These are phyloP conservation scores for Hevea brasiliensis DNA, from an alignment of 345 rosid species.

Conservation along the genomic window DNA sequence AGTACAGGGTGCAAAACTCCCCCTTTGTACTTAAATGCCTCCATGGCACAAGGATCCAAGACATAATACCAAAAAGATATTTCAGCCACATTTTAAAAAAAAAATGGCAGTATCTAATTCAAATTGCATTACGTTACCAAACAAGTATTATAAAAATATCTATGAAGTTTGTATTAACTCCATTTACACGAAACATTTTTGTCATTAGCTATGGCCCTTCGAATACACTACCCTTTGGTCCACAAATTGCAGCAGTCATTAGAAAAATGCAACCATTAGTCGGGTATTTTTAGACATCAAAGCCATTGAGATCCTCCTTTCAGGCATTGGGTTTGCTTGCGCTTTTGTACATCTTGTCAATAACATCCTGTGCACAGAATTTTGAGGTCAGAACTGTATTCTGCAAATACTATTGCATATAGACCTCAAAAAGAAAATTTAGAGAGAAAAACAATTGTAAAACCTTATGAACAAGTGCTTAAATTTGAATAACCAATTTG, in stretches of 20 bases:
- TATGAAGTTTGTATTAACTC: neutral
- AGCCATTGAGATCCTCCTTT: constrained; percentile 2
- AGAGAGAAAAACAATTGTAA: too few relatives aligned
- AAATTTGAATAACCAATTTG: too few relatives aligned
- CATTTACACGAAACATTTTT: neutral
- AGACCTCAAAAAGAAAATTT: too few relatives aligned
- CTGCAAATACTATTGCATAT: too few relatives aligned
- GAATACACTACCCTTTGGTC: neutral
- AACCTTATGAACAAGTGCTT: too few relatives aligned
- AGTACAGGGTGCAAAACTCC: too few relatives aligned
- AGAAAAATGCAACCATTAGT: too few relatives aligned
- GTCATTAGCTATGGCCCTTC: neutral
- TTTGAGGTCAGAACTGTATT: constrained; percentile 2
- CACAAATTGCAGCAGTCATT: neutral
- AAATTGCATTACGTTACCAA: neutral
- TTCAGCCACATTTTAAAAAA: too few relatives aligned
- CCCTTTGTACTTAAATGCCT: too few relatives aligned
- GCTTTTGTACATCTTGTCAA: constrained; percentile 70
- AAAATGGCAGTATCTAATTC: neutral
- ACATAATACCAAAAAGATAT: too few relatives aligned
- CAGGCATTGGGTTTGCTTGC: constrained; percentile 41
- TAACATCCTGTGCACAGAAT: constrained; percentile 43
- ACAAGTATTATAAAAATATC: neutral
- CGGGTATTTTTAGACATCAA: too few relatives aligned
- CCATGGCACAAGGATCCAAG: too few relatives aligned